Percentiles rank a stretch among this genome's conserved stretches.
Conservation (phyloP, 192 early-diverging fungal species). For the Spizellomyces sp. region DNA sequence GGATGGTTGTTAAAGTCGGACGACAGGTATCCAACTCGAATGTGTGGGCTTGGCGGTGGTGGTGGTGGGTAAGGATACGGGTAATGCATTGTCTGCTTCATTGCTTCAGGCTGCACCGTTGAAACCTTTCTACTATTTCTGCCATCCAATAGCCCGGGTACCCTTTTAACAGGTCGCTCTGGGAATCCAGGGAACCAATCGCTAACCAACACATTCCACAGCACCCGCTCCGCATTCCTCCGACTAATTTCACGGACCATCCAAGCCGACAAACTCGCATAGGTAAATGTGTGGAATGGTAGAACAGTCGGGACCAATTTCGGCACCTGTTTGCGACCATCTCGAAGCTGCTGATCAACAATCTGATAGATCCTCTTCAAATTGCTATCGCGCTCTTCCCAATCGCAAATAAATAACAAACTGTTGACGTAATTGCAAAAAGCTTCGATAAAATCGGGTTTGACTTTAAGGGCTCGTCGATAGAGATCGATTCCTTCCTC, state of each 20-base stretch:
- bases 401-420: slow-evolving; percentile 86
- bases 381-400: slow-evolving; percentile 78
- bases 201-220: slow-evolving; percentile 65
- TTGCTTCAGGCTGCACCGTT: neutral
- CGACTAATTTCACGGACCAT: slow-evolving; percentile 86
- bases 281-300: slow-evolving; percentile 95
- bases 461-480: slow-evolving; percentile 76
- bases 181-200: slow-evolving; percentile 60
- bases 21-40: slow-evolving; percentile 86
- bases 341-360: slow-evolving; percentile 71
- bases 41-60: slow-evolving; percentile 61
- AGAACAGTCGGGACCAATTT: slow-evolving; percentile 81
- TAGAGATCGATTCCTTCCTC: slow-evolving; percentile 89
- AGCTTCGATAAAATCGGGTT: slow-evolving; percentile 90
- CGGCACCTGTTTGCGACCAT: slow-evolving; percentile 42
- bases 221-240: slow-evolving; percentile 81
- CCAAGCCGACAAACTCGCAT: slow-evolving; percentile 72
- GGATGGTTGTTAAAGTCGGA: slow-evolving; percentile 96
- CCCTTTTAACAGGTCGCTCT: slow-evolving; percentile 46
- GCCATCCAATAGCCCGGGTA: neutral
- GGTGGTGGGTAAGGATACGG: slow-evolving; percentile 76
- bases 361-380: slow-evolving; percentile 76
- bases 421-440: slow-evolving; percentile 89
- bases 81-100: slow-evolving; percentile 27
- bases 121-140: neutral